Evolutionary conservation across 768 basidiomycete species (phyloP).

Genomic region (Amanita rubescens): DNA sequence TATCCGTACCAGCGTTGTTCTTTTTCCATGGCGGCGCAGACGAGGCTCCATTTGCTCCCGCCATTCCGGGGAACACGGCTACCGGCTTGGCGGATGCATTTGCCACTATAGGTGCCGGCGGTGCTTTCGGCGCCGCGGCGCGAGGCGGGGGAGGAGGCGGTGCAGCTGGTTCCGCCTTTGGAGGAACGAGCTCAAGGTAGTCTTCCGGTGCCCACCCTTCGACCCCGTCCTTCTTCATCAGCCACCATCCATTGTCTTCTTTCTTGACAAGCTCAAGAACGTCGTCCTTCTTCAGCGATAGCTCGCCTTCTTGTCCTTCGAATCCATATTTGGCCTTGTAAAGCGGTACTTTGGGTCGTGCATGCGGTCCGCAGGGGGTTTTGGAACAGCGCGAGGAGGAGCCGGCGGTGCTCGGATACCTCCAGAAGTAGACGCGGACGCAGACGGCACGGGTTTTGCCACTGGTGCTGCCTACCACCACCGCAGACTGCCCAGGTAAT

Average conservation of each 20-base stretch:
- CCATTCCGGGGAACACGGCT: conserved; percentile 77
- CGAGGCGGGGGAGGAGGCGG: conserved; percentile 68
- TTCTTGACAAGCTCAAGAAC: conserved; percentile 88
- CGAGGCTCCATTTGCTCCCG: conserved; percentile 51
- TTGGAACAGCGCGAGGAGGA: conserved; percentile 23
- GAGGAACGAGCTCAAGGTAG: conserved; percentile 78
- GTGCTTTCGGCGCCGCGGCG: conserved; percentile 30
- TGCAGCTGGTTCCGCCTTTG: conserved; percentile 53
- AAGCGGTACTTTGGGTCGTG: conserved; percentile 59
- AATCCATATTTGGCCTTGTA: conserved; percentile 94
- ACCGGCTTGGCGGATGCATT: conserved; percentile 69
- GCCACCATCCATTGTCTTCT: conserved; percentile 97
- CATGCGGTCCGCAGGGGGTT: conserved; percentile 38
- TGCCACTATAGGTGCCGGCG: conserved; percentile 40
- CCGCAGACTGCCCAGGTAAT: conserved; percentile 50
- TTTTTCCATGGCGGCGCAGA: conserved; percentile 67
- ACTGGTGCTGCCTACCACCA: conserved; percentile 28
- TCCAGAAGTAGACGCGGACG: no score
- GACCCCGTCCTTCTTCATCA: conserved; percentile 71
- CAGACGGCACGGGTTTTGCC: conserved; percentile 24
- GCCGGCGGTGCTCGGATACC: conserved; percentile 20
- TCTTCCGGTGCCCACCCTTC: conserved; percentile 97
- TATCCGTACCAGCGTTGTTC: conserved; percentile 25
- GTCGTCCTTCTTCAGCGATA: conserved; percentile 86
- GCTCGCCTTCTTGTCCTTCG: conserved; percentile 87